These are phyloP conservation scores for Cytospora piceae DNA, from an alignment of 2,329 filamentous ascomycete species.

Conservation along the genomic window DNA sequence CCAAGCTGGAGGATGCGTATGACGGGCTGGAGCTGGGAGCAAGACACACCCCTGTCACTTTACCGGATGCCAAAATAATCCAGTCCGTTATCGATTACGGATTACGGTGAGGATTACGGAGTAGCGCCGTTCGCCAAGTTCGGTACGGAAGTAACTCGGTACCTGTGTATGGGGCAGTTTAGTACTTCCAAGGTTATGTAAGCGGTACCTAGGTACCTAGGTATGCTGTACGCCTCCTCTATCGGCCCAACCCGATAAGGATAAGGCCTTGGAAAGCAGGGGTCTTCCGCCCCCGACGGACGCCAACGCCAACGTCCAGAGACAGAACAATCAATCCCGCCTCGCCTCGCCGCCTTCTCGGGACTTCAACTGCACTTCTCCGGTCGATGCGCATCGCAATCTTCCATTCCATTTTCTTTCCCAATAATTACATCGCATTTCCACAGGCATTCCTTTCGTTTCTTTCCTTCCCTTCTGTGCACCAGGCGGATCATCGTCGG, in stretches of 20 bases:
- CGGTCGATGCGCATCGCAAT: slow-evolving; percentile 1
- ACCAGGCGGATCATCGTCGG: not conserved
- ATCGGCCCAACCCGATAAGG: not conserved
- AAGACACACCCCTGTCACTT: slow-evolving; percentile 6
- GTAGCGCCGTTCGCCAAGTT: no score
- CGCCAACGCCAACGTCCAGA: not conserved
- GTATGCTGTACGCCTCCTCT: not conserved
- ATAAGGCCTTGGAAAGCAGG: slow-evolving; percentile 5
- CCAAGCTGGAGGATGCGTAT: slow-evolving; percentile 14
- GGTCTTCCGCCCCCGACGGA: not conserved
- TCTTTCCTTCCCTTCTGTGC: not conserved
- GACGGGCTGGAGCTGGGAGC: slow-evolving; percentile 20
- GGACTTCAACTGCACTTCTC: not conserved
- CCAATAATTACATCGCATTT: not conserved
- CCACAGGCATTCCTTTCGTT: not conserved
- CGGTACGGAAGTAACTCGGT: not conserved
- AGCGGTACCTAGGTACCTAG: no score
- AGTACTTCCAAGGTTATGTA: not conserved
- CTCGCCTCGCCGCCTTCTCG: not conserved
- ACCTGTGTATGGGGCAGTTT: not conserved
- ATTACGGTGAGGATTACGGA: not conserved
- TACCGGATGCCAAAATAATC: slow-evolving; percentile 5
- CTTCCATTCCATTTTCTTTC: not conserved
- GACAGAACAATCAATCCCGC: not conserved
- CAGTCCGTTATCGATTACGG: slow-evolving; percentile 5